A percentile compares a stretch with the other conserved stretches of the same genome.
These are phyloP conservation scores for Podila minutissima DNA, from an alignment of 192 early-diverging fungal genomes.

Conservation along the genomic window DNA sequence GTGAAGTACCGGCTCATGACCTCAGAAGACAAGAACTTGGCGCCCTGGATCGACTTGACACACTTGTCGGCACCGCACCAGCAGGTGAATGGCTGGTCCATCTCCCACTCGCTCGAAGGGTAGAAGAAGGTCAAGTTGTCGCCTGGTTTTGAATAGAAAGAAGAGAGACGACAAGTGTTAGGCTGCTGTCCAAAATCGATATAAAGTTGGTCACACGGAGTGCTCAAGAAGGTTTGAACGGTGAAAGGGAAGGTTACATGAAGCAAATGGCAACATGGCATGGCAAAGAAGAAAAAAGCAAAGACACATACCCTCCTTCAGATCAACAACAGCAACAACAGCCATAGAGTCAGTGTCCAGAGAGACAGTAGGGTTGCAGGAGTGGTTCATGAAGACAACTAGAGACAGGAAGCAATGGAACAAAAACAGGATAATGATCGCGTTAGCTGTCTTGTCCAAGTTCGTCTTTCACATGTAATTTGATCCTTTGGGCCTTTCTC, in stretches of 20 bases:
- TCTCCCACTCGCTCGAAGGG: slow-evolving; percentile 72
- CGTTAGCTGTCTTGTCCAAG: neutral
- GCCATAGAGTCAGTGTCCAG: slow-evolving; percentile 56
- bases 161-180: neutral
- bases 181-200: neutral
- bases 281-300: neutral
- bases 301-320: slow-evolving; percentile 51
- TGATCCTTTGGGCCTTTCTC: too few relatives aligned
- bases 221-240: too few relatives aligned
- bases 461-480: neutral
- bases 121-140: slow-evolving; percentile 69
- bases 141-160: slow-evolving; percentile 6
- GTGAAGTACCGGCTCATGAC: slow-evolving; percentile 53
- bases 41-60: slow-evolving; percentile 61
- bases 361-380: slow-evolving; percentile 56
- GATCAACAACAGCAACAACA: slow-evolving; percentile 55
- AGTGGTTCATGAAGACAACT: slow-evolving; percentile 63
- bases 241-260: neutral
- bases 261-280: neutral
- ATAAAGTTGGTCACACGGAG: too few relatives aligned
- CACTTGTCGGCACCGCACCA: slow-evolving; percentile 65
- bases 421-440: neutral
- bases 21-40: slow-evolving; percentile 54
- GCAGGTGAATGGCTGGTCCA: slow-evolving; percentile 69
- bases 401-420: neutral